Base-by-base conservation (phyloP, 164 flowering plant genomes). In the Tinospora cordifolia region DNA sequence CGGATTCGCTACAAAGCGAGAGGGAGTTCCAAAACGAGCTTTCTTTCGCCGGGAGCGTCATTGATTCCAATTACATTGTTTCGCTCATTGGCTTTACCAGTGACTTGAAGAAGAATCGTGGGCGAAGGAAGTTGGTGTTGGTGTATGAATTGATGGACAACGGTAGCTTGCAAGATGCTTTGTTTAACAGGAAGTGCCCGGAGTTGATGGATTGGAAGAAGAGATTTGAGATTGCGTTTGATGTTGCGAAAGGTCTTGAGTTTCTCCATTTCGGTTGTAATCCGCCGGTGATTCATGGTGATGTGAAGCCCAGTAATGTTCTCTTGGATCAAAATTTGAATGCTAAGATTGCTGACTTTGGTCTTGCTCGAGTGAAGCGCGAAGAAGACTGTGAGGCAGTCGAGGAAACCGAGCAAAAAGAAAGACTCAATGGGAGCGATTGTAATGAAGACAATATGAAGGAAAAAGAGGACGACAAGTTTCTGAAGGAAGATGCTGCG, bases 301-400 rank as follows among this genome's bases (percentile, higher is more conserved):
- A 58, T 15, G 19, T 58, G 21, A 58, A 58, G 24, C 62, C 62
- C 22, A 58, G 62, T 58, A 58, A 58, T 19, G 62, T 58, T 58
- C 62, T 58, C 62, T 58, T 58, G 25, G 62, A 58, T 58, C 10
- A 10, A n/a, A 19, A 77, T 63, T 93, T 93, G 71, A 69, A 75
- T n/a, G 96, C 97, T 4, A 91, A 86, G 73, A 84, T 93, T 67
- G 90, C 90, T 1, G 97, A 93, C 79, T 93, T 93, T 39, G 98
- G 96, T 0, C 75, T 93, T 8, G 90, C 98, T 1, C 79, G 87
- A 66, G 57, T 84, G 59, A 83, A 81, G 67, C 71, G 69, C 10
- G 89, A 83, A 19, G 87, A 77, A 19, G 24, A 58, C 4, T n/a
- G 24, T 22, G 36, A 30, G 36, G 36, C 36, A 30, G 36, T 30